These are phyloP conservation scores for Mycotypha africana DNA, from an alignment of 371 early-diverging fungal species.

Conservation along the genomic window DNA sequence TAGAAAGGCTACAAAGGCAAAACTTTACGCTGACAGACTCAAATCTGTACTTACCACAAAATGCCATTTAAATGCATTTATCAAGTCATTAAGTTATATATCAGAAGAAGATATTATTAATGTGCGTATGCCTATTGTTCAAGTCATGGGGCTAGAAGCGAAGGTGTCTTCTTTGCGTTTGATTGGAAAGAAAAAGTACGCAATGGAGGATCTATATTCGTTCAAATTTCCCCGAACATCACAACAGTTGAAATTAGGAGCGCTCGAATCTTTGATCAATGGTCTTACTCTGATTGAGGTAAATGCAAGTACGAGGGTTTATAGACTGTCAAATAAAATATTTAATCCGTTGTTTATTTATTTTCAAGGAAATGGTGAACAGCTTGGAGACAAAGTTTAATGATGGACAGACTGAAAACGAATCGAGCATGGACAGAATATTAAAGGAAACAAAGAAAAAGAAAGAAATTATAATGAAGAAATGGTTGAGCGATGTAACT, in stretches of 20 bases:
- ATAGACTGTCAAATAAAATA: constrained; percentile 7
- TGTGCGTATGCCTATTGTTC: constrained; percentile 7
- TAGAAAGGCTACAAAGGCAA: constrained; percentile 5
- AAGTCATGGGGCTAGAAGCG: constrained; percentile 11
- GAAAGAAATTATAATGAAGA: constrained; percentile 5
- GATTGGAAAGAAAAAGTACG: constrained; percentile 8
- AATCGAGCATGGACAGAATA: constrained; percentile 7
- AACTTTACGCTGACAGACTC: constrained; percentile 4
- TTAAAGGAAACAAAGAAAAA: constrained; percentile 4
- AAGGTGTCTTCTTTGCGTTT: constrained; percentile 6
- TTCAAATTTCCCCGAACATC: constrained; percentile 11
- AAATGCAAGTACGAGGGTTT: constrained; percentile 8
- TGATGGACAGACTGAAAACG: constrained; percentile 6
- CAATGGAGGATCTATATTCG: constrained; percentile 9
- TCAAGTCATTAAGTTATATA: constrained; percentile 3
- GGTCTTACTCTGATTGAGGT: constrained; percentile 15
- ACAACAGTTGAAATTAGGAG: constrained; percentile 10
- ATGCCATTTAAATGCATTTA: constrained; percentile 14
- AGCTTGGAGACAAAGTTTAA: constrained; percentile 7
- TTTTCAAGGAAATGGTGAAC: constrained; percentile 7
- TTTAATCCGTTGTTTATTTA: constrained; percentile 5
- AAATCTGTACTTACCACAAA: constrained; percentile 7
- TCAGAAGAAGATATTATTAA: constrained; percentile 3
- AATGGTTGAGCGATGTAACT: constrained; percentile 5
- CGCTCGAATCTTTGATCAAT: constrained; percentile 15